These are phyloP conservation scores for Tephrocybe sp. DNA, from an alignment of 768 basidiomycete species.

Conservation along the genomic window DNA sequence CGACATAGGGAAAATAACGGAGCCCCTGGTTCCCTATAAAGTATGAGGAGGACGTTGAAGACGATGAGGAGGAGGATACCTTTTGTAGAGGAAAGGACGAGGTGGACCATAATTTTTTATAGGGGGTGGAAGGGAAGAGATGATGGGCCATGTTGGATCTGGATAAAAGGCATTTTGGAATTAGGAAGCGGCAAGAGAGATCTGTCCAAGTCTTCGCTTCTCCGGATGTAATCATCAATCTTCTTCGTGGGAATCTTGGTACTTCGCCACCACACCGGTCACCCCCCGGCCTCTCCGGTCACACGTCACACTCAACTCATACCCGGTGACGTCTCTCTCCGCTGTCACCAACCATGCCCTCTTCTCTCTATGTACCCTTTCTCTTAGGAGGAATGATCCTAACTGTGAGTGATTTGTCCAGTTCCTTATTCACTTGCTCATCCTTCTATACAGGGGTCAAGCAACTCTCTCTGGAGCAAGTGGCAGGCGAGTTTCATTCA, in stretches of 20 bases:
- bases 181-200: constrained; percentile 35
- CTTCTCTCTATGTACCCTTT: constrained; percentile 67
- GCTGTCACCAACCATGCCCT: constrained; percentile 53
- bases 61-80: constrained; percentile 28
- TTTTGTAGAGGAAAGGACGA: constrained; percentile 65
- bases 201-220: constrained; percentile 35
- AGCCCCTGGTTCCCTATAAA: constrained; percentile 60
- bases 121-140: constrained; percentile 28
- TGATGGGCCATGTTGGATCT: constrained; percentile 32
- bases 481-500: constrained; percentile 59
- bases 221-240: constrained; percentile 30
- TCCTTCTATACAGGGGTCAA: constrained; percentile 67
- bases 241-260: constrained; percentile 30
- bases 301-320: constrained; percentile 3
- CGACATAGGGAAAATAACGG: constrained; percentile 72
- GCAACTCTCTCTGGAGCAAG: constrained; percentile 81
- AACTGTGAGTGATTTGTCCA: constrained; percentile 48
- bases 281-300: constrained; percentile 18
- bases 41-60: constrained; percentile 9
- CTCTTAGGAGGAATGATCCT: constrained; percentile 94
- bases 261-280: constrained; percentile 10
- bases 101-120: constrained; percentile 59
- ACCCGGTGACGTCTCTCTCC: constrained; percentile 1
- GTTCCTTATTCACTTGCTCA: constrained; percentile 2
- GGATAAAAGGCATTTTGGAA: constrained; percentile 42